Evolutionary conservation across 2,329 filamentous ascomycete species (phyloP), one percentile per base, ranked within the genome.

Genomic region (Mycosphaerella sp.): DNA sequence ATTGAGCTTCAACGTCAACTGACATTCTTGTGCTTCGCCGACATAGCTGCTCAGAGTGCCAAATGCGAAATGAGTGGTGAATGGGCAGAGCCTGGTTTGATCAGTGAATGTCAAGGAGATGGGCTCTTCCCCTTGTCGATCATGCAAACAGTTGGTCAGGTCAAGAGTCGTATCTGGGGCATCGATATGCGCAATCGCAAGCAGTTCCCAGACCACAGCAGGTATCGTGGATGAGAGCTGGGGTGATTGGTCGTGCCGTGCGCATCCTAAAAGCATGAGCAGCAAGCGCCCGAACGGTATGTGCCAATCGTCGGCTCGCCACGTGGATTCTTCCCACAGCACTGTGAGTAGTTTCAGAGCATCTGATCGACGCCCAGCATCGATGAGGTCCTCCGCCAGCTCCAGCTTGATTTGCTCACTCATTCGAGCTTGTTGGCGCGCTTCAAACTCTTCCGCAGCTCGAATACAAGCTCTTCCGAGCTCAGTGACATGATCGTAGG

Each of bases 261-360:
- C 79, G 62, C 78, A 81, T 54, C 80, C 74, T 57, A 80, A 73
- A 38, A 84, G 67, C 7, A 74, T 70, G 72, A 75, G 78, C 43
- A 79, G 71, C 40, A 82, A 75, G 40, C 77, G 75, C 50, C 73
- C 73, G 58, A 82, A 78, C 3, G 82, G 70, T 41, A 70, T 65
- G 74, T 78, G 81, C 81, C 82, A 85, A n/a, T 77, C 74, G 62
- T 81, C 76, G 42, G 68, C 69, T 44, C 82, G 77, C 82, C 82
- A 85, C n/a, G 71, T 74, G 65, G 79, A 76, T 8, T 66, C 72
- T 40, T 76, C 65, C 81, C 81, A 85, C 1, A 83, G 64, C 3
- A 78, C 73, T 36, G 70, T 70, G 17, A 85, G 70, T 2, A 79
- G 69, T 23, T 73, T 66, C 50, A 79, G 70, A 6, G 79, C 81